Evolutionary conservation across 2,329 filamentous ascomycete genomes (phyloP).

Genomic region (Emergomyces orientalis): DNA sequence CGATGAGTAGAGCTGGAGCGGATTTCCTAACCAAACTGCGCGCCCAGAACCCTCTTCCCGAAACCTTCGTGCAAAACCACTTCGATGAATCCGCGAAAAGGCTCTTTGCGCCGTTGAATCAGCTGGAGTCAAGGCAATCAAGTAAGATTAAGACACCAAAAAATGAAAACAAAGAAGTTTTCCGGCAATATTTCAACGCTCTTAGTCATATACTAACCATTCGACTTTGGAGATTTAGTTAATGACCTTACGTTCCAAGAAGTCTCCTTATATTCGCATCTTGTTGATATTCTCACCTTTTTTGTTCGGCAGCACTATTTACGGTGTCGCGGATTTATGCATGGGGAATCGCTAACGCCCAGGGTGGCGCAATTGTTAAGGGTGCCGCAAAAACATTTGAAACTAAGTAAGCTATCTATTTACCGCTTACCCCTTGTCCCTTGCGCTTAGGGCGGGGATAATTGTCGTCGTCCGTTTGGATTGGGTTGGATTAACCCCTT

Average conservation of each 20-base stretch:
- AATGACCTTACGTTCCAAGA: conserved; percentile 70
- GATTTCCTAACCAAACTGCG: conserved; percentile 59
- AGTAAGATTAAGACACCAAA: conserved; percentile 32
- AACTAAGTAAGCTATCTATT: conserved; percentile 57
- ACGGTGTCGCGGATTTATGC: conserved; percentile 78
- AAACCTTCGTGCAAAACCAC: conserved; percentile 76
- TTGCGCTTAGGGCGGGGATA: background rate
- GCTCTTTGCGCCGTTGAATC: conserved; percentile 77
- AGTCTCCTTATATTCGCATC: conserved; percentile 79
- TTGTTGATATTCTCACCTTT: conserved; percentile 89
- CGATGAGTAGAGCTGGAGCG: conserved; percentile 52
- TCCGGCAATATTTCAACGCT: background rate
- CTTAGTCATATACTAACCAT: background rate
- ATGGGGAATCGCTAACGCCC: conserved; percentile 66
- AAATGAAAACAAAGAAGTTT: background rate
- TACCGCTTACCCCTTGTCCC: background rate
- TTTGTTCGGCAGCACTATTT: conserved; percentile 84
- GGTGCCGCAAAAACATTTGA: conserved; percentile 83
- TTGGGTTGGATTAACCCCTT: background rate
- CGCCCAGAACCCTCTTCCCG: conserved; percentile 62
- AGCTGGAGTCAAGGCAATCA: conserved; percentile 57
- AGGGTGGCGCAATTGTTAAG: conserved; percentile 73
- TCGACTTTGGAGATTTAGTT: conserved; percentile 34
- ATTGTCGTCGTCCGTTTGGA: too few species aligned
- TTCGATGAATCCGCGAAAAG: conserved; percentile 79